phyloP scores from a whole-genome alignment of 2,329 filamentous ascomycete genomes.

The Epichloe gansuensis region DNA sequence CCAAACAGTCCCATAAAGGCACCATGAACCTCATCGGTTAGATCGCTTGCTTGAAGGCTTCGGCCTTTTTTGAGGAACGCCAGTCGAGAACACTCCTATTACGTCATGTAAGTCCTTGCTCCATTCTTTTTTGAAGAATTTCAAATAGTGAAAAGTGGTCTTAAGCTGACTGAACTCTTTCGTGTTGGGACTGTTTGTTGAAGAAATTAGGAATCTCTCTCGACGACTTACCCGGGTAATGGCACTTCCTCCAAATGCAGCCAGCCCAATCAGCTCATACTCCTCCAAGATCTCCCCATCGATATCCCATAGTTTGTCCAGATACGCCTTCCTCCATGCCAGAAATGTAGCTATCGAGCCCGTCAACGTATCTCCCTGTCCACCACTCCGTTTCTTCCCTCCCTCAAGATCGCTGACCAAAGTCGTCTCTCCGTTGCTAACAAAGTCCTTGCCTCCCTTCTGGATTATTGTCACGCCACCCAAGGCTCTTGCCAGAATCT shows the following conservation, averaged over 20 bases:
- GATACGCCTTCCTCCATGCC: conserved; percentile 78
- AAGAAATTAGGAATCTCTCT: neutral
- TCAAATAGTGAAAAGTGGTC: too few species aligned
- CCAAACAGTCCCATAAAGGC: conserved; percentile 74
- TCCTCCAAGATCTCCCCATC: conserved; percentile 32
- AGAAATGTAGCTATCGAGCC: conserved; percentile 80
- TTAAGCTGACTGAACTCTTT: too few species aligned
- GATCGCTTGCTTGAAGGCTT: conserved; percentile 80
- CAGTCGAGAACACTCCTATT: conserved; percentile 64
- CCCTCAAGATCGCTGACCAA: conserved; percentile 65
- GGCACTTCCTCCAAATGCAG: conserved; percentile 74
- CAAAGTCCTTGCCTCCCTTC: conserved; percentile 72
- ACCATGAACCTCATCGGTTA: conserved; percentile 78
- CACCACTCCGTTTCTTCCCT: conserved; percentile 79
- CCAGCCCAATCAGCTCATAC: conserved; percentile 57
- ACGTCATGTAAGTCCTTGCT: neutral
- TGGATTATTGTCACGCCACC: conserved; percentile 85
- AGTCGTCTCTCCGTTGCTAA: conserved; percentile 69
- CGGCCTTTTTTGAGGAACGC: conserved; percentile 79
- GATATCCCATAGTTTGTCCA: conserved; percentile 64
- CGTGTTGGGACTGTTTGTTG: too few species aligned
- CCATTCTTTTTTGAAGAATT: too few species aligned
- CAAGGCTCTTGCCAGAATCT: conserved; percentile 58
- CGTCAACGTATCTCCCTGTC: conserved; percentile 91
- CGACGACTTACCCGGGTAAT: conserved; percentile 58